Evolutionary conservation across 768 basidiomycete genomes (phyloP), one percentile per base, ranked within the genome.

Genomic region (Naganishia vaughanmartiniae): DNA sequence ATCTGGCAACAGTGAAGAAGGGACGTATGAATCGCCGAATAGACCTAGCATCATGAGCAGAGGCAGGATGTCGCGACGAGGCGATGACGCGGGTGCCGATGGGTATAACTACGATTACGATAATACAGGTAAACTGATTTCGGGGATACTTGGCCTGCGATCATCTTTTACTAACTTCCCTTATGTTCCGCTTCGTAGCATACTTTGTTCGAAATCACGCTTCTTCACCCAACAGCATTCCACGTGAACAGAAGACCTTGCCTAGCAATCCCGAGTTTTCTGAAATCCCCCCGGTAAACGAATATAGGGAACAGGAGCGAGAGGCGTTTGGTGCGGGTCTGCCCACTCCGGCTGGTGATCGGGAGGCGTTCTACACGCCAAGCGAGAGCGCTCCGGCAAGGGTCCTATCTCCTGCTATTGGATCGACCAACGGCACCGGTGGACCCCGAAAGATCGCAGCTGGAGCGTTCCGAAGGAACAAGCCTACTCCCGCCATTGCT

Each of bases 361-460:
- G 51, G 7, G 69, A 70, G 17, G 54, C 66, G 5, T 72, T 72
- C 42, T 72, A 69, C 36, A 72, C 71, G 24, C 71, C 71, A 4
- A 31, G 55, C 24, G 58, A 33, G 15, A 69, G 26, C 31, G 33
- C 30, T 4, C 39, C 60, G 11, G 30, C 66, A 9, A 58, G 63
- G 57, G 60, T 63, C 12, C 34, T 1, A 1, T 63, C 60, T 45
- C 67, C 66, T 14, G 56, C 66, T 15, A 30, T 57, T 2, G 69
- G 46, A 21, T 67, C 54, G n/a, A 24, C 60, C 31, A 68, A 53
- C 67, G 60, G 26, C 36, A 36, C 10, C 12, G 58, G 28, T 19
- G 71, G 71, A 4, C 58, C 68, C 9, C 71, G 71, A n/a, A 68
- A 45, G 6, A 72, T 72, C 21, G 68, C 71, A 10, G 71, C 71